Evolutionary conservation across 768 basidiomycete species (phyloP), one percentile per base, ranked within the genome.

Genomic region (Collybia sordida): DNA sequence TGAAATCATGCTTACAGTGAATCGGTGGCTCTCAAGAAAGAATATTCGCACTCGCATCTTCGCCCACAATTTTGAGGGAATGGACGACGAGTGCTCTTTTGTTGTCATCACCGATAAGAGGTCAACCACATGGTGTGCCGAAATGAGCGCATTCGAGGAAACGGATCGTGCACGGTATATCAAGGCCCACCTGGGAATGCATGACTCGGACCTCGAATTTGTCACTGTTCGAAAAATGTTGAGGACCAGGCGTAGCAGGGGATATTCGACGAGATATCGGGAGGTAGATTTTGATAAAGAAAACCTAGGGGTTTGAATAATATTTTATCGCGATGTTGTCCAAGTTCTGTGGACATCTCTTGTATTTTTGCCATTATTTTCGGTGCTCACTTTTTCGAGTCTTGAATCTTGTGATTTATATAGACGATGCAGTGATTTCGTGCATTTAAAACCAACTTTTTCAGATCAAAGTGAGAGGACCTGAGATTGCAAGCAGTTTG

Each of bases 181-280:
- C 27, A 45, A 35, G 25, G 18, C 44, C 21, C 31, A 45, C n/a
- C 22, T 45, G 23, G 44, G 18, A 35, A 45, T 45, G n/a, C 22
- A 21, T 35, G 44, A 45, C 23, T 15, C 8, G 18, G 31, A 45
- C 8, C 9, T 45, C 2, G 18, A 45, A 22, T 45, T 21, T 12
- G 44, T 45, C 7, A 45, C 44, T 21, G 44, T 45, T 14, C 31
- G 44, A 22, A 45, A 45, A 18, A 34, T 34, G 47, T 14, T 47
- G 47, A 24, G 14, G 31, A 38, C 47, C 21, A 47, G 18, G 23
- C 15, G 27, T 6, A 47, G 47, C 31, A 7, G 31, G 9, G 31
- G 31, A 14, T 11, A 31, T 3, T 31, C 31, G 31, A 31, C 3
- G 9, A 6, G 14, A 6, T 11, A 31, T 31, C 5, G 5, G 11